A percentile compares a stretch with the other conserved stretches of the same genome.
Conservation (phyloP, 768 basidiomycete genomes). For the Serendipita sp. region DNA sequence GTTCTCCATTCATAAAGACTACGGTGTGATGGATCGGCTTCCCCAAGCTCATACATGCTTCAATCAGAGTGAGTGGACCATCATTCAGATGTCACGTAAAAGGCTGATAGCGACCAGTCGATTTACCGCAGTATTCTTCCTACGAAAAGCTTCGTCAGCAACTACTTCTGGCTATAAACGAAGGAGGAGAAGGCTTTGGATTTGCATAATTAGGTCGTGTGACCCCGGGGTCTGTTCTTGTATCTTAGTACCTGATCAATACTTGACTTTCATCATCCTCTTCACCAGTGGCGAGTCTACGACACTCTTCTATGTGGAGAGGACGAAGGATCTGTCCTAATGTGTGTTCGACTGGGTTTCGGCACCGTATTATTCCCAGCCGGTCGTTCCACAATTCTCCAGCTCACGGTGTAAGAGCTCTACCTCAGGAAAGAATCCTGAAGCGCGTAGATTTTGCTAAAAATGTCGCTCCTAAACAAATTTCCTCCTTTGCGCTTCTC, state of each 20-base stretch:
- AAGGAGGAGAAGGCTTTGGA: slow-evolving; percentile 91
- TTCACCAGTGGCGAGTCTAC: too few species aligned
- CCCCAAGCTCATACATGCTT: slow-evolving; percentile 89
- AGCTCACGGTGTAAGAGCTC: not conserved
- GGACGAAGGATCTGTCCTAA: too few species aligned
- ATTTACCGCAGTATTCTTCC: slow-evolving; percentile 84
- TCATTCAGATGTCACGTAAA: not conserved
- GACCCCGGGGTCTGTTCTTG: not conserved
- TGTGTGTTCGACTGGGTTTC: too few species aligned
- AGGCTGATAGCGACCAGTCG: slow-evolving; percentile 27
- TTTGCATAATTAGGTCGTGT: slow-evolving; percentile 32
- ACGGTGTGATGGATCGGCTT: slow-evolving; percentile 67
- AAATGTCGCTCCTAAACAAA: not conserved
- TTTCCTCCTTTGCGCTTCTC: not conserved
- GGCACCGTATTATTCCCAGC: too few species aligned
- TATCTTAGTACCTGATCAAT: not conserved
- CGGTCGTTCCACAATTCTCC: too few species aligned
- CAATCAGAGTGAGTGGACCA: slow-evolving; percentile 44
- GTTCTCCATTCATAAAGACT: slow-evolving; percentile 91
- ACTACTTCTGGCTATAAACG: slow-evolving; percentile 80
- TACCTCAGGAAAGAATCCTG: not conserved
- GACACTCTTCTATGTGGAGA: too few species aligned
- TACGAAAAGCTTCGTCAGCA: slow-evolving; percentile 94
- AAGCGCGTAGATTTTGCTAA: not conserved
- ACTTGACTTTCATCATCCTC: not conserved